Evolutionary conservation across 2,329 filamentous ascomycete genomes (phyloP).

Genomic region (Cladophialophora exuberans): DNA sequence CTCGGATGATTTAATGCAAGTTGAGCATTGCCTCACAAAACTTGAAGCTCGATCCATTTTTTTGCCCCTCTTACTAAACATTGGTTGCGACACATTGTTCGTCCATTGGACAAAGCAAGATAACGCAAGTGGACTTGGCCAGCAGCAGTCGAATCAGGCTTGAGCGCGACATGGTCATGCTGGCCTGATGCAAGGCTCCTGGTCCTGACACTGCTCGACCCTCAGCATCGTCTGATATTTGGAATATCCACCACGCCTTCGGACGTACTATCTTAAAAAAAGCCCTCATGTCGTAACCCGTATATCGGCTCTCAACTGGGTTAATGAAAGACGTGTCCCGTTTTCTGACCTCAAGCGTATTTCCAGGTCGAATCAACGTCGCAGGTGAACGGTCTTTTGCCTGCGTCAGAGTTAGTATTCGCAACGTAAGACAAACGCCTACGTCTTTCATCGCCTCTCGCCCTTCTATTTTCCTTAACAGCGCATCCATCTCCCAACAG

Average conservation of each 20-base stretch:
- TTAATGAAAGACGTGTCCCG: neutral
- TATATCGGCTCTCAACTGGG: too few relatives aligned
- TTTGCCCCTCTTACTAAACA: neutral
- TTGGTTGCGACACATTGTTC: neutral
- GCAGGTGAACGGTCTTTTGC: neutral
- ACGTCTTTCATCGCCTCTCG: neutral
- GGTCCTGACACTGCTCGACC: too few relatives aligned
- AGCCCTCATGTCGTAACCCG: too few relatives aligned
- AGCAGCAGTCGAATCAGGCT: too few relatives aligned
- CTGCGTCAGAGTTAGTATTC: neutral
- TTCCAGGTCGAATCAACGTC: neutral
- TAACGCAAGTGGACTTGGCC: too few relatives aligned
- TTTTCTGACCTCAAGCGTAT: neutral
- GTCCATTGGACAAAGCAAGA: too few relatives aligned
- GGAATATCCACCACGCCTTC: neutral
- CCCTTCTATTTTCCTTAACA: neutral
- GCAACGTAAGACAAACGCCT: neutral
- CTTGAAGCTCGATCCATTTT: neutral
- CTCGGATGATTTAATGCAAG: too few relatives aligned
- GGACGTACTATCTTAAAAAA: neutral
- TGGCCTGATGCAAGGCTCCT: conserved; percentile 5
- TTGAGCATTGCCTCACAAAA: too few relatives aligned
- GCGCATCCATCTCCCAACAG: neutral
- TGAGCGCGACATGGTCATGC: too few relatives aligned
- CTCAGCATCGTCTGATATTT: too few relatives aligned